Evolutionary conservation across 2,329 filamentous ascomycete genomes (phyloP).

Genomic region (Penicillium sumatraense): DNA sequence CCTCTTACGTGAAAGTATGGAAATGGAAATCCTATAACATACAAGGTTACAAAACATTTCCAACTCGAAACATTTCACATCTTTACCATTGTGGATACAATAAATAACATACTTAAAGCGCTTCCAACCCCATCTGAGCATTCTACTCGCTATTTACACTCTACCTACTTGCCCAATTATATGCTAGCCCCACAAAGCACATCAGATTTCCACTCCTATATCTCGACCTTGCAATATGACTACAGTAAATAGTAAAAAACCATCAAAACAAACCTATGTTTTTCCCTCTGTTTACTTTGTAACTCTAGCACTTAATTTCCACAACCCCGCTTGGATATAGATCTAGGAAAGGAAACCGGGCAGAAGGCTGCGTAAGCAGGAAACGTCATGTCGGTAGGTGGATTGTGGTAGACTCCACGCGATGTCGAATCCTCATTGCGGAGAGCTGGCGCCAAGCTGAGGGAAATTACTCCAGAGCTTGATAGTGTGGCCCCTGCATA

Average conservation of each 20-base stretch:
- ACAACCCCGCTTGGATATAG: not conserved
- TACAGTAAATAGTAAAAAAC: too few species aligned
- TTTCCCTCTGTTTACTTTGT: not conserved
- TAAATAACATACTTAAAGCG: not conserved
- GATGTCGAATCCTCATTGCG: not conserved
- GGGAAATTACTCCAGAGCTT: conserved; percentile 11
- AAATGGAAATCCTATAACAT: not conserved
- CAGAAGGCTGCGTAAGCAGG: conserved; percentile 24
- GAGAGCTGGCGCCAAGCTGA: conserved; percentile 8
- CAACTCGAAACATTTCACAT: not conserved
- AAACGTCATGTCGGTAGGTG: conserved; percentile 24
- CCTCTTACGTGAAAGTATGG: not conserved
- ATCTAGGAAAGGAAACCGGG: not conserved
- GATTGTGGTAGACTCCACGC: conserved; percentile 6
- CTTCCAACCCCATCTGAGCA: not conserved
- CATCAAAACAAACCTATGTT: too few species aligned
- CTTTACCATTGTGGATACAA: not conserved
- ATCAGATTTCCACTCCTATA: not conserved
- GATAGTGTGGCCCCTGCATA: conserved; percentile 26
- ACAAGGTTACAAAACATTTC: not conserved
- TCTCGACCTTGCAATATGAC: too few species aligned
- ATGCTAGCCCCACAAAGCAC: too few species aligned
- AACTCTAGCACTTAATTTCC: not conserved
- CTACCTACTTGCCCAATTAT: too few species aligned
- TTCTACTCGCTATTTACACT: not conserved